Base-by-base conservation (phyloP, 2,329 filamentous ascomycete genomes). In the Cladosporium sp. region DNA sequence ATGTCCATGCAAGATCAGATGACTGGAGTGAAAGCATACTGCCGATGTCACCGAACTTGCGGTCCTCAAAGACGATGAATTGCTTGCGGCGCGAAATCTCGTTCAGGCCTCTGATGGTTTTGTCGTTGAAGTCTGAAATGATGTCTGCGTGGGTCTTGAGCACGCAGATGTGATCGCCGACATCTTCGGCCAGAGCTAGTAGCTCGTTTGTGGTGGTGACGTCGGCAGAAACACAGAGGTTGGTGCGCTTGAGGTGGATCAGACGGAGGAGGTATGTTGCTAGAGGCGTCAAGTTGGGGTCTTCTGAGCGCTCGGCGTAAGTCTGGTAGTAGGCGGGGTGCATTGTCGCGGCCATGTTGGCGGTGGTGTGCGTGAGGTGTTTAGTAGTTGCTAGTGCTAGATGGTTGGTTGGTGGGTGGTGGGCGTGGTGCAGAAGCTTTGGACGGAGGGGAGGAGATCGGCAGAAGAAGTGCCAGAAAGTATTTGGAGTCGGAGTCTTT, bases 61-160 rank as follows among this genome's bases (percentile, higher is more conserved):
- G 77, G 71, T 86, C 83, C 73, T 86, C 83, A 70, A 86, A 86
- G 44, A 85, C 77, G 15, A 85, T 67, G 70, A 86, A 86, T 59
- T 78, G 78, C 71, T 84, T 84, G 64, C 82, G 77, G 70, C 75
- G 74, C 2, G 82, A 79, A 52, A 85, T 78, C 44, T 84, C 82
- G 59, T 79, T 76, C 68, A 86, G 73, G 0, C 80, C 78, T 66
- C 79, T 72, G 21, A 84, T 83, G 1, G 85, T 87, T 66, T 84
- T 80, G 67, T 85, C 82, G 15, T 81, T 82, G 81, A 86, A 88
- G 75, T 88, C 86, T 68, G 83, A 81, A 70, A 88, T 84, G 62
- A 86, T 86, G 75, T 88, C 86, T 65, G 85, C 86, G 72, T 88
- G 85, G 4, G 87, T 85, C 75, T 88, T 86, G 65, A 88, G 79